Conservation (phyloP, 177 flowering plant species). For the Vitis hybrid region DNA sequence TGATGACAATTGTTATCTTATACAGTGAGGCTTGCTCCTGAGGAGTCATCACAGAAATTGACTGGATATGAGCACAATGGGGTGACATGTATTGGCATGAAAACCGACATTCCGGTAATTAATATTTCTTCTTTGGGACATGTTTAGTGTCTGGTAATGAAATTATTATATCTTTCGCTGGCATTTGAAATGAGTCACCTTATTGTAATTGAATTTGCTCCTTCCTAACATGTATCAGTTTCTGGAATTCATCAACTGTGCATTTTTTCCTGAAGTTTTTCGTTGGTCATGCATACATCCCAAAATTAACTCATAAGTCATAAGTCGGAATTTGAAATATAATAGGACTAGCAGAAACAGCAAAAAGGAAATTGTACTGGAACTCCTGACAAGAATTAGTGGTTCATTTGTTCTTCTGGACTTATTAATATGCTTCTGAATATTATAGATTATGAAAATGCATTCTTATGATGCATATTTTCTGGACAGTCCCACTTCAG, state of each 20-base stretch:
- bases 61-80: constrained; percentile 95
- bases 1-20: neutral
- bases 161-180: neutral
- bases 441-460: constrained; percentile 5
- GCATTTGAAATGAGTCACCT: neutral
- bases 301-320: too few relatives aligned
- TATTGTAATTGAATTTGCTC: too few relatives aligned
- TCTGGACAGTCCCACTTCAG: constrained; percentile 13
- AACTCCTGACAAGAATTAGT: neutral
- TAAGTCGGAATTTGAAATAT: too few relatives aligned
- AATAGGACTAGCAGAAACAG: too few relatives aligned
- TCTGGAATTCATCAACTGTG: too few relatives aligned
- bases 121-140: neutral
- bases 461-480: constrained; percentile 15
- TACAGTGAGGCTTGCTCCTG: constrained; percentile 98
- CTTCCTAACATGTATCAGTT: too few relatives aligned
- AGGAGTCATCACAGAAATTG: constrained; percentile 67
- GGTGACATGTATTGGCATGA: constrained; percentile 97
- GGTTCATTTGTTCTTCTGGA: neutral
- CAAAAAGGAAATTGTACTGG: neutral
- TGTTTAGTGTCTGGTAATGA: neutral
- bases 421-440: neutral
- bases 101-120: constrained; percentile 88
- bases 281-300: too few relatives aligned
- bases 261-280: too few relatives aligned